Evolutionary conservation across 2,329 filamentous ascomycete genomes (phyloP).

Genomic region (Aspergillus thermomutatus): DNA sequence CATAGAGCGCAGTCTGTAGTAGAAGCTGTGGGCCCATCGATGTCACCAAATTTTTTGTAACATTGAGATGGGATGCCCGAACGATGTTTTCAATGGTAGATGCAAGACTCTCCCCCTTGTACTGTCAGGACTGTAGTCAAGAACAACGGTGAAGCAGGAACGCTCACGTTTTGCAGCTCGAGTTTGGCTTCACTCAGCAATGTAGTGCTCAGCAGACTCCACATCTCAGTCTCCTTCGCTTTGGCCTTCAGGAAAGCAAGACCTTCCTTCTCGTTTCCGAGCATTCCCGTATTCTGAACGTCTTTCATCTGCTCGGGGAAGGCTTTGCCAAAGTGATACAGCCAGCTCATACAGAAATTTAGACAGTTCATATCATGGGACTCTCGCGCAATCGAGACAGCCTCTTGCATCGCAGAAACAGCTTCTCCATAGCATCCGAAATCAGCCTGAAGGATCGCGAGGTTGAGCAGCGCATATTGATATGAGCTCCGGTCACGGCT

Average conservation of each 20-base stretch:
- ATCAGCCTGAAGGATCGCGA: conserved; percentile 89
- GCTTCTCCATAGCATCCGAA: conserved; percentile 90
- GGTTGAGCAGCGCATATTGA: conserved; percentile 89
- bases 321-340: conserved; percentile 88
- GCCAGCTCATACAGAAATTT: conserved; percentile 93
- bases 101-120: conserved; percentile 55
- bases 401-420: conserved; percentile 90
- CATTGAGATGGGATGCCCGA: conserved; percentile 77
- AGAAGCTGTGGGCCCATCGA: conserved; percentile 73
- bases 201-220: conserved; percentile 77
- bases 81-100: conserved; percentile 72
- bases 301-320: conserved; percentile 72
- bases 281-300: conserved; percentile 67
- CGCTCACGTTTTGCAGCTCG: conserved; percentile 66
- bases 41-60: conserved; percentile 70
- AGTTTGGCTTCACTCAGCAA: conserved; percentile 83
- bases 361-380: conserved; percentile 89
- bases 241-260: conserved; percentile 80
- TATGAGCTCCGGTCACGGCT: conserved; percentile 80
- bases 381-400: conserved; percentile 89
- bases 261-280: conserved; percentile 76
- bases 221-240: conserved; percentile 82
- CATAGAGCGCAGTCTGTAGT: conserved; percentile 70
- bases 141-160: neutral
- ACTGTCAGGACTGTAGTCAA: conserved; percentile 14